Evolutionary conservation across 768 basidiomycete genomes (phyloP).

Genomic region (Steccherinum ochraceum): DNA sequence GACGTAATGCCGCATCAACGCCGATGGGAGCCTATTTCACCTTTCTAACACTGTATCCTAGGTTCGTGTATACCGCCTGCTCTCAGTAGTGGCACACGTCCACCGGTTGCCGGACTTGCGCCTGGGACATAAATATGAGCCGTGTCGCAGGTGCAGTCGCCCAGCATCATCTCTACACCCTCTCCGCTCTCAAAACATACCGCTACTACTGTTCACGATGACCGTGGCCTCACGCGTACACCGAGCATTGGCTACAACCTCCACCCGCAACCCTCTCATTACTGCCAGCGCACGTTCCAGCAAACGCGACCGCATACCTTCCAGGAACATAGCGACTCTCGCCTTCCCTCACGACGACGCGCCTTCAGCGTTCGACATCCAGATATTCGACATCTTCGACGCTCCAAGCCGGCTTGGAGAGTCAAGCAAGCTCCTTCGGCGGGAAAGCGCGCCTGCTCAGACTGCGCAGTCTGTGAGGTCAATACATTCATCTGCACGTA

Average conservation of each 20-base stretch:
- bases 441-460: slow-evolving; percentile 6
- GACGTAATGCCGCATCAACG: slow-evolving; percentile 14
- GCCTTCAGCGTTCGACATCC: slow-evolving; percentile 11
- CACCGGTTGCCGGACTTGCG: neutral
- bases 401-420: slow-evolving; percentile 36
- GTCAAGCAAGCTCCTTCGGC: slow-evolving; percentile 21
- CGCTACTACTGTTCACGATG: slow-evolving; percentile 5
- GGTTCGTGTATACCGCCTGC: neutral
- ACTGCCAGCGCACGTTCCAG: neutral
- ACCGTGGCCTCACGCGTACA: slow-evolving; percentile 2
- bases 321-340: slow-evolving; percentile 7
- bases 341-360: slow-evolving; percentile 13
- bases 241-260: slow-evolving; percentile 7
- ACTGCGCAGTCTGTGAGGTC: neutral
- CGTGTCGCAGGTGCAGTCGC: neutral
- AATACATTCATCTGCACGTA: slow-evolving; percentile 1
- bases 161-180: slow-evolving; percentile 1
- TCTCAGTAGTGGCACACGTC: neutral
- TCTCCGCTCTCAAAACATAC: neutral
- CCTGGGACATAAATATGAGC: slow-evolving; percentile 5
- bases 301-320: slow-evolving; percentile 2
- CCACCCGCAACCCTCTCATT: slow-evolving; percentile 1
- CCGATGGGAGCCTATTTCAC: slow-evolving; percentile 5
- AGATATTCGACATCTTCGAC: slow-evolving; percentile 48
- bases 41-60: neutral